phyloP scores from a whole-genome alignment of 371 early-diverging fungal genomes.

The Massospora cicadina region DNA sequence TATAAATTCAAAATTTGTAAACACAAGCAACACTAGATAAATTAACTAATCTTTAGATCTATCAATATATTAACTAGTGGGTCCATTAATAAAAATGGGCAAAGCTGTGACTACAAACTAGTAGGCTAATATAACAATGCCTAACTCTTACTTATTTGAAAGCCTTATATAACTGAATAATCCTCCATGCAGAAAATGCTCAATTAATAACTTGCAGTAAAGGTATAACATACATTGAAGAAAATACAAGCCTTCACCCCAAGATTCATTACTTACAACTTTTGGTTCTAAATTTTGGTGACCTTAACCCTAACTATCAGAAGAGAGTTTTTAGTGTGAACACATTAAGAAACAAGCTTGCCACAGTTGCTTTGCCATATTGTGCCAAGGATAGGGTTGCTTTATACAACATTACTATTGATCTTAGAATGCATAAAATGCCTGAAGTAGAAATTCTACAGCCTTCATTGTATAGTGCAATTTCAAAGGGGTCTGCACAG shows the following conservation, averaged over 20 bases:
- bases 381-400: background rate
- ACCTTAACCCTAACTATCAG: background rate
- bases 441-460: background rate
- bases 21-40: no score
- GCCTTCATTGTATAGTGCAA: background rate
- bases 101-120: no score
- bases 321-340: background rate
- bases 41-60: no score
- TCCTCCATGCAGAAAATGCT: background rate
- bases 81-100: no score
- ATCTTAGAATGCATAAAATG: background rate
- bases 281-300: background rate
- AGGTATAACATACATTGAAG: slow-evolving; percentile 7
- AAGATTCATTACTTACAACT: slow-evolving; percentile 1
- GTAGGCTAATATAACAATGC: background rate
- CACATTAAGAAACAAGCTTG: background rate
- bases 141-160: background rate
- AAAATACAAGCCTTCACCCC: background rate
- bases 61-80: no score
- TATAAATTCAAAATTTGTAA: no score
- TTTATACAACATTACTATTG: background rate
- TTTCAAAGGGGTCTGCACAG: background rate
- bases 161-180: slow-evolving; percentile 3
- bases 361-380: slow-evolving; percentile 1
- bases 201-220: slow-evolving; percentile 3